Conservation (phyloP, 2,329 filamentous ascomycete genomes). For the Botrytis pseudocinerea region DNA sequence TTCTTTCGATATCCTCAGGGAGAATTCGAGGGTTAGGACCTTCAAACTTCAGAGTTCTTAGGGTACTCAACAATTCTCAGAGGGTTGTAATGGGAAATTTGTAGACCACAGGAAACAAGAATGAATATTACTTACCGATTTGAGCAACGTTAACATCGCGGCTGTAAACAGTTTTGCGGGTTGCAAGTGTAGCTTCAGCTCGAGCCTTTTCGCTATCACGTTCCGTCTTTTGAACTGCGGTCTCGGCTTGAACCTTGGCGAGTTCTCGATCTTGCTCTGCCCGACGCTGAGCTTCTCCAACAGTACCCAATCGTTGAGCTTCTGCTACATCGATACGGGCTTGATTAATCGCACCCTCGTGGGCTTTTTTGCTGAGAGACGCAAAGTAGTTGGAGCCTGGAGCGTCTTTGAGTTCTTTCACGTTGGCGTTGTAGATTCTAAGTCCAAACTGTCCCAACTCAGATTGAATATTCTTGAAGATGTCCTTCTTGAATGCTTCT, state of each 20-base stretch:
- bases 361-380: conserved; percentile 77
- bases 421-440: conserved; percentile 70
- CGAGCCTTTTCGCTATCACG: conserved; percentile 78
- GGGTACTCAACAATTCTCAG: background rate
- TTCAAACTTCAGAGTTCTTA: background rate
- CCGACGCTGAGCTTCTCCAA: conserved; percentile 75
- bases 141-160: conserved; percentile 74
- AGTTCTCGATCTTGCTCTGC: conserved; percentile 83
- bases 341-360: conserved; percentile 82
- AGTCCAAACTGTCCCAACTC: conserved; percentile 82
- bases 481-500: conserved; percentile 73
- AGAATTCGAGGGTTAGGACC: background rate
- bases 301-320: conserved; percentile 65
- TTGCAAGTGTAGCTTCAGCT: conserved; percentile 75
- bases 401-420: conserved; percentile 85
- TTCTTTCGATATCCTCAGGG: background rate
- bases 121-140: conserved; percentile 46
- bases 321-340: conserved; percentile 67
- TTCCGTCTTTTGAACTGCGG: conserved; percentile 72
- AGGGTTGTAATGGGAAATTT: background rate
- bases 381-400: conserved; percentile 81
- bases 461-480: conserved; percentile 56
- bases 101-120: background rate
- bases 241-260: conserved; percentile 84
- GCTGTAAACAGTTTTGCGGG: conserved; percentile 69